Evolutionary conservation across 2,329 filamentous ascomycete genomes (phyloP).

Genomic region (Teratosphaeria zuluensis): DNA sequence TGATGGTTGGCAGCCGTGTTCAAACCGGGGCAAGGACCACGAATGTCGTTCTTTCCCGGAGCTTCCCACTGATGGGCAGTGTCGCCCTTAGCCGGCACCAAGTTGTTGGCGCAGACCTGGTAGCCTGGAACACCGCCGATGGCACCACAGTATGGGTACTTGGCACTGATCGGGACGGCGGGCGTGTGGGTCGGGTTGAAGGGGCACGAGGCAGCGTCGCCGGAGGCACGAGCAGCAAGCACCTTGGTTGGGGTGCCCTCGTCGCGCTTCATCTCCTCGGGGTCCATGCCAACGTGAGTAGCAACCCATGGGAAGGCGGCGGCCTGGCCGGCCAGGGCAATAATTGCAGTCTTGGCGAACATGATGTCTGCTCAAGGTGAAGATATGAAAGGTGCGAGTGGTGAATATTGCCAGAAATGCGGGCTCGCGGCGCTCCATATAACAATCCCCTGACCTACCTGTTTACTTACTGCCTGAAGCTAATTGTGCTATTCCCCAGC

Average conservation of each 20-base stretch:
- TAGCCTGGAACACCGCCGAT: conserved; percentile 31
- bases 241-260: neutral
- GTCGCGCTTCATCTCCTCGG: neutral
- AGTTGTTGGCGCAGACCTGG: conserved; percentile 9
- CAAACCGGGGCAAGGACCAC: conserved; percentile 30
- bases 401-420: neutral
- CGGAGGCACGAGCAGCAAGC: conserved; percentile 6
- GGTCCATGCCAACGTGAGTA: neutral
- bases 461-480: neutral
- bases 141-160: conserved; percentile 31
- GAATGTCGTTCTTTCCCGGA: conserved; percentile 28
- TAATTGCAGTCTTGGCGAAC: neutral
- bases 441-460: neutral
- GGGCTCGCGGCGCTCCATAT: neutral
- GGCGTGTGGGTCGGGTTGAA: conserved; percentile 26
- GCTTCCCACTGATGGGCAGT: conserved; percentile 25
- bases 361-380: neutral
- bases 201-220: conserved; percentile 19
- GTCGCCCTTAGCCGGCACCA: conserved; percentile 26
- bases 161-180: conserved; percentile 19
- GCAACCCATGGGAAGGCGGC: conserved; percentile 25
- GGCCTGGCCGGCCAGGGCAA: neutral
- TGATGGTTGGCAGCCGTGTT: conserved; percentile 31
- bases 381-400: neutral
- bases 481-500: neutral